A percentile compares a stretch with the other conserved stretches of the same genome.
phyloP scores from a whole-genome alignment of 2,329 filamentous ascomycete genomes.

The Ascochyta pisi region DNA sequence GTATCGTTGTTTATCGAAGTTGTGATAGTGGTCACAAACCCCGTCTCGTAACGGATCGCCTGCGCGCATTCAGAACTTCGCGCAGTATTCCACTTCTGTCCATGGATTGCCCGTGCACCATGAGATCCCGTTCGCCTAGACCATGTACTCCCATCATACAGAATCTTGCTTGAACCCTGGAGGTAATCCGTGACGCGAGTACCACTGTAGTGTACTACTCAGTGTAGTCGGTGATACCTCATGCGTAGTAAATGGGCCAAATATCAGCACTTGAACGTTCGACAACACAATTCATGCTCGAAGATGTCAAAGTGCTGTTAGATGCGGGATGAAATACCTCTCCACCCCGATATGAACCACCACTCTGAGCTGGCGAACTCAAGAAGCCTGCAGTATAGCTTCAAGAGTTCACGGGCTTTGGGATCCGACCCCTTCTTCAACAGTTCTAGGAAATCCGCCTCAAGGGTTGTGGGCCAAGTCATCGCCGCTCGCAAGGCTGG shows the following conservation, averaged over 20 bases:
- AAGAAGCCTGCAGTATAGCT: slow-evolving; percentile 29
- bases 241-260: too few species aligned
- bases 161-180: too few species aligned
- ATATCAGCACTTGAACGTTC: not conserved
- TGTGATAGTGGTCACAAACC: too few species aligned
- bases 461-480: slow-evolving; percentile 33
- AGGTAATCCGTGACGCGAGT: too few species aligned
- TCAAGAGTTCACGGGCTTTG: slow-evolving; percentile 21
- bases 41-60: not conserved
- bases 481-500: slow-evolving; percentile 29
- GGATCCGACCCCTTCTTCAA: slow-evolving; percentile 23
- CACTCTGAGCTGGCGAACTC: slow-evolving; percentile 32
- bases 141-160: too few species aligned
- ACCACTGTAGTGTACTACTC: too few species aligned
- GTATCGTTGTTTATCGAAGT: too few species aligned
- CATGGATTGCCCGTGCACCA: not conserved
- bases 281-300: not conserved
- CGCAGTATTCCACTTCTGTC: not conserved
- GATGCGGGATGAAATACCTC: slow-evolving; percentile 22
- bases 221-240: too few species aligned
- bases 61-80: not conserved
- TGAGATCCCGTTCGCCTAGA: not conserved
- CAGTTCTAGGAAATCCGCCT: slow-evolving; percentile 26
- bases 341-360: slow-evolving; percentile 34
- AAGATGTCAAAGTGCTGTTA: not conserved